Percentiles rank a stretch among this genome's conserved stretches.
Evolutionary conservation across 2,329 filamentous ascomycete species (phyloP).

Genomic region (Lecanosticta acicola): DNA sequence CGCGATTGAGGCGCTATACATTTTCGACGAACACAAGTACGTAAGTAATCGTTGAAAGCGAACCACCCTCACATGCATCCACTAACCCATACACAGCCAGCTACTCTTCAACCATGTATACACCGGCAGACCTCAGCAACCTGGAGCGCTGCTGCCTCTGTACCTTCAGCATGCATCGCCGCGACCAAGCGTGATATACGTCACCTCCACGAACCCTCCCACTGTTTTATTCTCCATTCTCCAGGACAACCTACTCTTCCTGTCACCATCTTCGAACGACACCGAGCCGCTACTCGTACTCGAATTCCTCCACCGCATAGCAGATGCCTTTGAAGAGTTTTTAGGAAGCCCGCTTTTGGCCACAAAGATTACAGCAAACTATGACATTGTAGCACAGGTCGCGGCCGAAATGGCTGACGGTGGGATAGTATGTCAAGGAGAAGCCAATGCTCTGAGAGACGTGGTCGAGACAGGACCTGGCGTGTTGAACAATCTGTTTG

Average conservation of each 20-base stretch:
- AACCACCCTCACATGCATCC: slow-evolving; percentile 8
- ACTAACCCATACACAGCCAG: slow-evolving; percentile 49
- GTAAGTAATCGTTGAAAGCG: slow-evolving; percentile 31
- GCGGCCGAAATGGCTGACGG: slow-evolving; percentile 95
- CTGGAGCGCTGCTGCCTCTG: slow-evolving; percentile 70
- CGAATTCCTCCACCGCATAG: slow-evolving; percentile 88
- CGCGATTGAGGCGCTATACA: slow-evolving; percentile 90
- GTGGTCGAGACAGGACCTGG: slow-evolving; percentile 80
- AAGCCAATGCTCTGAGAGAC: slow-evolving; percentile 87
- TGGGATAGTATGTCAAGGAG: slow-evolving; percentile 81
- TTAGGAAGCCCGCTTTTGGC: slow-evolving; percentile 80
- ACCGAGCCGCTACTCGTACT: slow-evolving; percentile 83
- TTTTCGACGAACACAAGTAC: slow-evolving; percentile 93
- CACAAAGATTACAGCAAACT: slow-evolving; percentile 79
- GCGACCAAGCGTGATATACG: slow-evolving; percentile 78
- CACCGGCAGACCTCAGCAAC: slow-evolving; percentile 71
- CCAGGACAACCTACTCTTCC: slow-evolving; percentile 82
- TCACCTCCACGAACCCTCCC: slow-evolving; percentile 74
- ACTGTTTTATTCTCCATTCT: slow-evolving; percentile 81
- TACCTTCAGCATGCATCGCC: slow-evolving; percentile 79
- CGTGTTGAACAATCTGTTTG: slow-evolving; percentile 80
- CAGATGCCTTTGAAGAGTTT: slow-evolving; percentile 92
- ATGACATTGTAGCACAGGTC: slow-evolving; percentile 90
- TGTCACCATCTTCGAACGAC: slow-evolving; percentile 79
- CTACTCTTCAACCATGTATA: slow-evolving; percentile 86